Evolutionary conservation across 2,329 filamentous ascomycete genomes (phyloP).

Genomic region (Daldinia sp.): DNA sequence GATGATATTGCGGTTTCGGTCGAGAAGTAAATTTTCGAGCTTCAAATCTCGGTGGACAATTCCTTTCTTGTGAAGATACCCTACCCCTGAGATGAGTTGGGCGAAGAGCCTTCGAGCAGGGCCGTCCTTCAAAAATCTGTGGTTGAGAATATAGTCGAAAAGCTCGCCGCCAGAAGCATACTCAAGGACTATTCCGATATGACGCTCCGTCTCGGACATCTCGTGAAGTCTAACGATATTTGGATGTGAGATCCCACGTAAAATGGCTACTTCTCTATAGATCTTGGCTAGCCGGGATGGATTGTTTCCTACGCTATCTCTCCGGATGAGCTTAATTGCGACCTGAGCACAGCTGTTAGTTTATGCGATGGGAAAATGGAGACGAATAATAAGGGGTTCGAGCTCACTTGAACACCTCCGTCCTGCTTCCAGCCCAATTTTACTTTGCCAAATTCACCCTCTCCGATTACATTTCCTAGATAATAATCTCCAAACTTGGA

Average conservation of each 20-base stretch:
- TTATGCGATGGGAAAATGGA: slow-evolving; percentile 17
- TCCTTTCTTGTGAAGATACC: slow-evolving; percentile 97
- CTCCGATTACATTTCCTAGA: slow-evolving; percentile 93
- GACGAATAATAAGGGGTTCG: neutral
- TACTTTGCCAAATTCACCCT: slow-evolving; percentile 98
- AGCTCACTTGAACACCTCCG: slow-evolving; percentile 80
- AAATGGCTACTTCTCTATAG: slow-evolving; percentile 93
- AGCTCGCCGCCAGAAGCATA: slow-evolving; percentile 98
- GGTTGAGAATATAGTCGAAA: slow-evolving; percentile 97
- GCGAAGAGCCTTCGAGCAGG: slow-evolving; percentile 92
- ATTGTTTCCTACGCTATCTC: slow-evolving; percentile 89
- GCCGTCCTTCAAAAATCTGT: slow-evolving; percentile 95
- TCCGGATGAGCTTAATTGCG: slow-evolving; percentile 93
- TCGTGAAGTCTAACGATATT: slow-evolving; percentile 98
- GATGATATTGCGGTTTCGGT: slow-evolving; percentile 98
- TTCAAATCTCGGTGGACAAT: slow-evolving; percentile 98
- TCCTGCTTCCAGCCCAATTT: slow-evolving; percentile 99
- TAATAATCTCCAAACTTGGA: slow-evolving; percentile 97
- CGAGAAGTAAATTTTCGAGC: slow-evolving; percentile 92
- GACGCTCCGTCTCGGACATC: slow-evolving; percentile 97
- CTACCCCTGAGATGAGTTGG: slow-evolving; percentile 94
- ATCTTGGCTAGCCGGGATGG: slow-evolving; percentile 94
- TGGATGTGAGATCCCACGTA: slow-evolving; percentile 88
- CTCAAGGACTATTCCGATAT: slow-evolving; percentile 98
- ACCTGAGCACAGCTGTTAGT: slow-evolving; percentile 66